A percentile compares a stretch with the other conserved stretches of the same genome.
These are phyloP conservation scores for Fusarium clavum DNA, from an alignment of 2,329 filamentous ascomycete genomes.

Conservation along the genomic window DNA sequence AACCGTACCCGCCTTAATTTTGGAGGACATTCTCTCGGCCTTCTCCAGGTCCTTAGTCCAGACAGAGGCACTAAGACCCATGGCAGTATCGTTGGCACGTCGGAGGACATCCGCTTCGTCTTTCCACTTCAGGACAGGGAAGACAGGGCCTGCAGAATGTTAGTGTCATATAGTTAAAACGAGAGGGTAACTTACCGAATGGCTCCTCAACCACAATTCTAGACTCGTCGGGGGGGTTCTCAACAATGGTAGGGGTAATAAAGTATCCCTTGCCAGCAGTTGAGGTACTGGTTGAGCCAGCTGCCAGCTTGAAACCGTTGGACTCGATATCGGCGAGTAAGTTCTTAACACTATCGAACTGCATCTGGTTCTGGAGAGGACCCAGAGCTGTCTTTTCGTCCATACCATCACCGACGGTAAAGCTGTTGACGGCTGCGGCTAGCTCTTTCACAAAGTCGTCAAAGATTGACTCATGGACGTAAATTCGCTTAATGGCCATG, in stretches of 20 bases:
- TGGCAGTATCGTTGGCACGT: slow-evolving; percentile 64
- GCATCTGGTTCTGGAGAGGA: not conserved
- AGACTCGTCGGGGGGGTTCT: slow-evolving; percentile 2
- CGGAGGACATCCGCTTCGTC: slow-evolving; percentile 68
- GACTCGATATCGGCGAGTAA: not conserved
- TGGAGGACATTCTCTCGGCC: slow-evolving; percentile 62
- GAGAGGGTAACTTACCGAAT: slow-evolving; percentile 5
- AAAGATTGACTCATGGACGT: slow-evolving; percentile 69
- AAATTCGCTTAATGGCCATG: slow-evolving; percentile 62
- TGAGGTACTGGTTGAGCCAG: not conserved
- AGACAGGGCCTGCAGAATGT: slow-evolving; percentile 58
- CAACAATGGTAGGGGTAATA: not conserved
- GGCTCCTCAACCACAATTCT: slow-evolving; percentile 20
- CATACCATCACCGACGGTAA: not conserved
- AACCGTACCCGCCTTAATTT: slow-evolving; percentile 66
- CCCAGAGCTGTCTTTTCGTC: not conserved
- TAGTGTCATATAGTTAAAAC: not conserved
- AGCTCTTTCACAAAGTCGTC: slow-evolving; percentile 45
- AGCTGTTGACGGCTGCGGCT: not conserved
- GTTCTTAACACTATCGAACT: not conserved
- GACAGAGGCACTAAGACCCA: slow-evolving; percentile 66
- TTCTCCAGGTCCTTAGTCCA: slow-evolving; percentile 64
- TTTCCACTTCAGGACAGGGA: slow-evolving; percentile 70
- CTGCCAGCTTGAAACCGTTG: not conserved
- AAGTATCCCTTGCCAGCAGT: not conserved